Evolutionary conservation across 2,329 filamentous ascomycete genomes (phyloP).

Genomic region (Aspergillus texensis): DNA sequence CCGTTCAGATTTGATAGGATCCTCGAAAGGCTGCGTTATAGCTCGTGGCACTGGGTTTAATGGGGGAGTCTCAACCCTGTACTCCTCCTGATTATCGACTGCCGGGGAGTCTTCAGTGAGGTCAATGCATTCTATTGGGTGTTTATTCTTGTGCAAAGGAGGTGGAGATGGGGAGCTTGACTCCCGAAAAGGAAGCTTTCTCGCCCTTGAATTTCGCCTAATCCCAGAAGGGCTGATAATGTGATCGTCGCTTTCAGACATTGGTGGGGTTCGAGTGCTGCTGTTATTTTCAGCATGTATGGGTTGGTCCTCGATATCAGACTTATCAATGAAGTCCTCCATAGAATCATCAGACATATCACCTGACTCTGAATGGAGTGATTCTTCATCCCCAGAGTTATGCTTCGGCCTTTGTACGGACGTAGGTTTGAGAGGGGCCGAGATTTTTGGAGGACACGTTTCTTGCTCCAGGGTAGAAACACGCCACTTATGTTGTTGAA

Average conservation of each 20-base stretch:
- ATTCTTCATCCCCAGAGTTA: constrained; percentile 34
- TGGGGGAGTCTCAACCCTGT: constrained; percentile 39
- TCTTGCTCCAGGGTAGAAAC: constrained; percentile 43
- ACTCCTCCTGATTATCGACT: constrained; percentile 22
- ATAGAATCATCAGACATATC: constrained; percentile 17
- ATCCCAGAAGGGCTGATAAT: constrained; percentile 25
- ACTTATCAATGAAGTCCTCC: constrained; percentile 36
- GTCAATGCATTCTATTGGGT: constrained; percentile 33
- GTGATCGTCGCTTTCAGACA: constrained; percentile 27
- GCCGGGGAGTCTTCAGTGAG: constrained; percentile 32
- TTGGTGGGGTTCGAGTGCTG: constrained; percentile 9
- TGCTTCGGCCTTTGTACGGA: constrained; percentile 7
- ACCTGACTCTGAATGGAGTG: constrained; percentile 34
- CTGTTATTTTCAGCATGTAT: not conserved
- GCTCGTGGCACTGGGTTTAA: constrained; percentile 30
- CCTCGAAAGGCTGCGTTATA: constrained; percentile 12
- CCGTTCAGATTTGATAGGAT: constrained; percentile 9
- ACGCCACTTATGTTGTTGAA: constrained; percentile 50
- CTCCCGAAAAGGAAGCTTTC: constrained; percentile 10
- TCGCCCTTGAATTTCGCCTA: constrained; percentile 17
- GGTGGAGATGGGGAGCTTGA: constrained; percentile 18
- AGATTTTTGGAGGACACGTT: constrained; percentile 32
- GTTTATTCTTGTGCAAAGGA: not conserved
- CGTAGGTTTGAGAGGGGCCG: constrained; percentile 16
- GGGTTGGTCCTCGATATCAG: constrained; percentile 1